Conservation (phyloP, 805 yeast species). For the Candida saitoana region DNA sequence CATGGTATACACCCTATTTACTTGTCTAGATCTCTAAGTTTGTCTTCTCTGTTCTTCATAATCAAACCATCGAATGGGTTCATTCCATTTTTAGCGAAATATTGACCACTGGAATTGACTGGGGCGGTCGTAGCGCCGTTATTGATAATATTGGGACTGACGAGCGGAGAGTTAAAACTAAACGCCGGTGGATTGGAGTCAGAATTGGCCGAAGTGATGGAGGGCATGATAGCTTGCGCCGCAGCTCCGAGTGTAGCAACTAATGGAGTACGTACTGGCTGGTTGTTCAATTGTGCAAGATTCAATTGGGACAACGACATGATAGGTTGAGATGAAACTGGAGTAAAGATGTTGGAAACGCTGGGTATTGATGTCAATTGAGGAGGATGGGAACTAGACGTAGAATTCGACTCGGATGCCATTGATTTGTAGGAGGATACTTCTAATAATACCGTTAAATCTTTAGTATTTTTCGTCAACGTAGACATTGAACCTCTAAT, state of each 20-base stretch:
- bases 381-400: constrained; percentile 18
- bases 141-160: constrained; percentile 15
- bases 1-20: not conserved
- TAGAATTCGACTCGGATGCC: constrained; percentile 17
- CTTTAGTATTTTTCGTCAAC: constrained; percentile 85
- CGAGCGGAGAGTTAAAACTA: constrained; percentile 10
- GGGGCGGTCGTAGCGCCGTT: constrained; percentile 23
- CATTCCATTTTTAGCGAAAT: constrained; percentile 31
- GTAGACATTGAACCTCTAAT: constrained; percentile 75
- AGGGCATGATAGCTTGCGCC: constrained; percentile 23
- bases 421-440: constrained; percentile 32
- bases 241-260: constrained; percentile 24
- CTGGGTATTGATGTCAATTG: constrained; percentile 26
- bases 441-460: constrained; percentile 82
- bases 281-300: constrained; percentile 7
- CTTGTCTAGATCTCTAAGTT: constrained; percentile 8
- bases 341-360: constrained; percentile 30
- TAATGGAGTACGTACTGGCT: constrained; percentile 24
- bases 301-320: constrained; percentile 8
- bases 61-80: constrained; percentile 39
- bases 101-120: constrained; percentile 29
- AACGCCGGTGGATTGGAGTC: not conserved
- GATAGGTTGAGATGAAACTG: constrained; percentile 23
- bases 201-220: constrained; percentile 1
- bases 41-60: constrained; percentile 16